These are phyloP conservation scores for Xylariomycetidae sp. DNA, from an alignment of 2,329 filamentous ascomycete genomes.

Conservation along the genomic window DNA sequence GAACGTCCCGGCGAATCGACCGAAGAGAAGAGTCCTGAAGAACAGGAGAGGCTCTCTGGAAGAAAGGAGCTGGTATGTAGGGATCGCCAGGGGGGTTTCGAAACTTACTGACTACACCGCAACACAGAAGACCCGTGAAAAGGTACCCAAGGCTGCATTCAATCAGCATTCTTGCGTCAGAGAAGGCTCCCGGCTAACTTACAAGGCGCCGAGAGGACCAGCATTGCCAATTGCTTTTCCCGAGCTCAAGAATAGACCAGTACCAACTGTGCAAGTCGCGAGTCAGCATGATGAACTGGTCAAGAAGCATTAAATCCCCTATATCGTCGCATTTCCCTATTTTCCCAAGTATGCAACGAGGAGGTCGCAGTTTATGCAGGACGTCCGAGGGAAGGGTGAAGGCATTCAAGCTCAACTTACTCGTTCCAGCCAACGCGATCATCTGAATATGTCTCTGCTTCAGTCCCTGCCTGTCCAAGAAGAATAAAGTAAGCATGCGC, in stretches of 20 bases:
- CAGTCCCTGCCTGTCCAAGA: slow-evolving; percentile 23
- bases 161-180: neutral
- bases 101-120: slow-evolving; percentile 21
- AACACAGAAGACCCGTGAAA: slow-evolving; percentile 30
- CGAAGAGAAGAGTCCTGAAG: too few relatives aligned
- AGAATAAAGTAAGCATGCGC: neutral
- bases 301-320: too few relatives aligned
- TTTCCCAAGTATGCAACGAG: too few relatives aligned
- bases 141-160: slow-evolving; percentile 27
- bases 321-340: too few relatives aligned
- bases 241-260: slow-evolving; percentile 63
- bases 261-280: slow-evolving; percentile 17
- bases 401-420: slow-evolving; percentile 42
- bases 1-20: too few relatives aligned
- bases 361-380: too few relatives aligned
- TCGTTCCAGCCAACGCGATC: slow-evolving; percentile 43
- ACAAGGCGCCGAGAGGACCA: slow-evolving; percentile 39
- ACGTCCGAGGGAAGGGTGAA: too few relatives aligned
- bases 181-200: neutral
- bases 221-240: slow-evolving; percentile 51
- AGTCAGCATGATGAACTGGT: too few relatives aligned
- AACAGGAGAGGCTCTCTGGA: too few relatives aligned
- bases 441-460: slow-evolving; percentile 46
- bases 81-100: too few relatives aligned
- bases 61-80: too few relatives aligned